Evolutionary conservation across 441 rosid genomes (phyloP).

Genomic region (Adansonia rubrostipa): DNA sequence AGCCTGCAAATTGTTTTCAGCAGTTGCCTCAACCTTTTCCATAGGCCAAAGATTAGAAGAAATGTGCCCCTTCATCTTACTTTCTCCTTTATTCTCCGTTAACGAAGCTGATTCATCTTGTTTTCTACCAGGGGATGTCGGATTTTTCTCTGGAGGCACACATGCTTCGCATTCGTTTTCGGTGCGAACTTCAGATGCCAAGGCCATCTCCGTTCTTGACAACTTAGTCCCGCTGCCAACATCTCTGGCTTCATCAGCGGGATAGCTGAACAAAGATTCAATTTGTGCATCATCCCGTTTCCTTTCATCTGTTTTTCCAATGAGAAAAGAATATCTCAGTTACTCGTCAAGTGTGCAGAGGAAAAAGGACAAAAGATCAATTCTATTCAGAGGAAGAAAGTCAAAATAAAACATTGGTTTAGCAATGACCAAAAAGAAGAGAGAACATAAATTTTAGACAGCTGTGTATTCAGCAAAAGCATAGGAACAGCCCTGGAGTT

Average conservation of each 20-base stretch:
- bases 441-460: not conserved
- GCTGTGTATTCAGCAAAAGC: not conserved
- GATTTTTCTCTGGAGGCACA: constrained; percentile 26
- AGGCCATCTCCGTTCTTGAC: constrained; percentile 36
- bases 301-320: constrained; percentile 34
- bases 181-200: constrained; percentile 30
- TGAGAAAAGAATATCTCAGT: constrained; percentile 32
- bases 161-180: constrained; percentile 32
- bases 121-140: constrained; percentile 27
- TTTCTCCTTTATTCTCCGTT: constrained; percentile 35
- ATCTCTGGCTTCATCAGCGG: constrained; percentile 30
- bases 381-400: not conserved
- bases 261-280: constrained; percentile 29
- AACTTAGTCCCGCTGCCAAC: constrained; percentile 33
- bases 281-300: constrained; percentile 31
- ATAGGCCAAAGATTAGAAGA: constrained; percentile 23
- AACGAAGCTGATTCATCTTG: constrained; percentile 31
- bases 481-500: not conserved
- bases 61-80: constrained; percentile 18
- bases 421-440: not conserved
- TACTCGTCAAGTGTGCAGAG: constrained; percentile 12
- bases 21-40: constrained; percentile 58
- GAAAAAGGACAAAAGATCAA: constrained; percentile 8
- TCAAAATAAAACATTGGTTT: not conserved
- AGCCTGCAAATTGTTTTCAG: constrained; percentile 55